Base-by-base conservation (phyloP, 2,329 filamentous ascomycete species). In the Colletotrichum sp. region DNA sequence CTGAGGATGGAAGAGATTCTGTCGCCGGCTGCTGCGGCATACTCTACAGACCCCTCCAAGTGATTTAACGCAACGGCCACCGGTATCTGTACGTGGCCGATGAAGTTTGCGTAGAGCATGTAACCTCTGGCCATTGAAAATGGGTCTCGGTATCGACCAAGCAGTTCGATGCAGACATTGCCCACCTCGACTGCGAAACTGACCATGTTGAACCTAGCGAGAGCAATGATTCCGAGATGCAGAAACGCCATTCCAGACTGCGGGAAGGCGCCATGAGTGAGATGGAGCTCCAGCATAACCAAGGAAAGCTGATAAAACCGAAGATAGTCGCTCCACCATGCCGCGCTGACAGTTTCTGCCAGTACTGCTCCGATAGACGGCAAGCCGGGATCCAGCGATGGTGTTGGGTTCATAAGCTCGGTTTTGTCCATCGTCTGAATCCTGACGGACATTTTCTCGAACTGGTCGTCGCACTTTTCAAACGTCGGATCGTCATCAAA, bases 391-490 rank as follows among this genome's bases (percentile, higher is more conserved):
- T 93, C 90, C 14, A 85, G 86, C 1, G 84, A 81, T 21, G 84
- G 81, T 16, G 83, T 79, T n/a, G 85, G 84, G 52, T 84, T 85
- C 61, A 90, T 77, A 3, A 92, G 80, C 7, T 86, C 82, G 7
- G 84, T 79, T 32, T 85, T 85, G 58, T 92, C 92, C 83, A 90
- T 90, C 56, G 86, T 88, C 80, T 90, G 89, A 14, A 96, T 89
- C 79, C 89, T 89, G 4, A 88, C 82, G n/a, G 90, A 89, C 21
- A 94, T 85, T 68, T 89, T 87, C 78, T 92, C 89, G 79, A 97
- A 98, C 69, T 93, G 91, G 21, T 86, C 85, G 81, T 98, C 96
- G 80, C 95, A 97, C 78, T 94, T 91, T 78, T 96, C 92, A 82
- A 92, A 96, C 0, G 90, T 93, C 3, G 93, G 93, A 4, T 91